phyloP scores from a whole-genome alignment of 1,284 basidiomycete species.

The Earliella scabrosa region DNA sequence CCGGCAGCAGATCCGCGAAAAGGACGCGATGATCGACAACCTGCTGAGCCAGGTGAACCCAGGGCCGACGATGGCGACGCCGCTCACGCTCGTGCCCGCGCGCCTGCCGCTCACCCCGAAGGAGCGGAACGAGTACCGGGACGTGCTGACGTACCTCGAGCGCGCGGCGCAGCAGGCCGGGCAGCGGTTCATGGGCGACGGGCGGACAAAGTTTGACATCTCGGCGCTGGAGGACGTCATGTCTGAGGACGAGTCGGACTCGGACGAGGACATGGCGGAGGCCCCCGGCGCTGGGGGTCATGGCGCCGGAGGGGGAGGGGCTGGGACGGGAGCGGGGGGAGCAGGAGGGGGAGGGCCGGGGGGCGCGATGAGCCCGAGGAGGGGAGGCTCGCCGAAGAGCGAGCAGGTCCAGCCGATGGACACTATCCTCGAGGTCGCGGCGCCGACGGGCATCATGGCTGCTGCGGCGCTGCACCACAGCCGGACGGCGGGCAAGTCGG shows the following conservation, averaged over 20 bases:
- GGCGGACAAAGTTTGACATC: constrained; percentile 32
- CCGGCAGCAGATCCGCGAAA: constrained; percentile 38
- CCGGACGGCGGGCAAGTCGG: constrained; percentile 18
- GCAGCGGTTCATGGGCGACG: constrained; percentile 21
- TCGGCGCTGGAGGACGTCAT: constrained; percentile 35
- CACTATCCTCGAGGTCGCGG: constrained; percentile 27
- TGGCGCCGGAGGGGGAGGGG: too few relatives aligned
- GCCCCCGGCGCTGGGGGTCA: too few relatives aligned
- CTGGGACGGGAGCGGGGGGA: too few relatives aligned
- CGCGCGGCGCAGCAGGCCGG: constrained; percentile 23
- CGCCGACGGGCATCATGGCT: constrained; percentile 39
- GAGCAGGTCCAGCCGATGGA: constrained; percentile 8
- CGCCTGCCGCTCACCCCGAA: constrained; percentile 28
- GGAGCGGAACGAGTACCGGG: constrained; percentile 34
- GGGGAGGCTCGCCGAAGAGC: constrained; percentile 7
- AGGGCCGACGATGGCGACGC: constrained; percentile 32
- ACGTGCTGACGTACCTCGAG: constrained; percentile 36
- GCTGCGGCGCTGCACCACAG: constrained; percentile 30
- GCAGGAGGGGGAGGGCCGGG: too few relatives aligned
- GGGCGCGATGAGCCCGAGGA: constrained; percentile 4
- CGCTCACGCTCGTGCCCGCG: constrained; percentile 33
- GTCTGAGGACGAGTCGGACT: constrained; percentile 30
- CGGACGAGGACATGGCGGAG: constrained; percentile 27
- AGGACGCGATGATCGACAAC: constrained; percentile 37
- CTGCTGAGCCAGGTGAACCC: constrained; percentile 35